Base-by-base conservation (phyloP, 139 green algal species). In the Astrephomene gubernaculifera region DNA sequence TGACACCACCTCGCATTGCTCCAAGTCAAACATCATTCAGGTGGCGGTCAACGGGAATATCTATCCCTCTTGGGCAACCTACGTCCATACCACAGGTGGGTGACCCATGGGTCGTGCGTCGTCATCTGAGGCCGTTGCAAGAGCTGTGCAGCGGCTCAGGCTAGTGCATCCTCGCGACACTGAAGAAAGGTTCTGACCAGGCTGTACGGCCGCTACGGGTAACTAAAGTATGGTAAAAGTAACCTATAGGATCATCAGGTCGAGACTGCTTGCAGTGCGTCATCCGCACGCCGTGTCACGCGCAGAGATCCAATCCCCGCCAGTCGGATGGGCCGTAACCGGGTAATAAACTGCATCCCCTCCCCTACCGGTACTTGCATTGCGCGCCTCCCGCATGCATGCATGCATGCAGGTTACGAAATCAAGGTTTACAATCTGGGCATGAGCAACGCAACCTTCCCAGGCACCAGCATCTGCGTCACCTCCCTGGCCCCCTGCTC, bases 361-460 rank as follows among this genome's bases (percentile, higher is more conserved):
- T n/a, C n/a, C n/a, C n/a, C n/a, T n/a, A n/a, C n/a, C n/a, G n/a
- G n/a, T 17, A 17, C 17, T 17, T 25, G 49, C 49, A 12, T 57
- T 57, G 49, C 14, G 17, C 17, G 14, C 14, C 17, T 57, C 14
- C 49, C 14, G 8, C 22, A 36, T 75, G 2, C 68, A 54, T 38
- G 4, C 41, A 31, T 17, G 24, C 1, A 21, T 39, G 10, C 9
- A 21, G 68, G 68, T 1, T 75, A 75, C 68, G 68, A 75, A 22
- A 27, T 75, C 38, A 75, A 75, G 68, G 53, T 75, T 22, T 75
- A 75, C 38, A 75, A 75, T 39, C 68, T 75, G 68, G 53, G 33
- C 38, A 5, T 24, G 21, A 75, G 53, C 21, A 17, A 29, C 7
- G 41, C 38, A 9, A 75, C 68, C 7, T 75, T 54, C 12, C 2